Evolutionary conservation across 1,284 basidiomycete species (phyloP).

Genomic region (Tetrapyrgos nigripes): DNA sequence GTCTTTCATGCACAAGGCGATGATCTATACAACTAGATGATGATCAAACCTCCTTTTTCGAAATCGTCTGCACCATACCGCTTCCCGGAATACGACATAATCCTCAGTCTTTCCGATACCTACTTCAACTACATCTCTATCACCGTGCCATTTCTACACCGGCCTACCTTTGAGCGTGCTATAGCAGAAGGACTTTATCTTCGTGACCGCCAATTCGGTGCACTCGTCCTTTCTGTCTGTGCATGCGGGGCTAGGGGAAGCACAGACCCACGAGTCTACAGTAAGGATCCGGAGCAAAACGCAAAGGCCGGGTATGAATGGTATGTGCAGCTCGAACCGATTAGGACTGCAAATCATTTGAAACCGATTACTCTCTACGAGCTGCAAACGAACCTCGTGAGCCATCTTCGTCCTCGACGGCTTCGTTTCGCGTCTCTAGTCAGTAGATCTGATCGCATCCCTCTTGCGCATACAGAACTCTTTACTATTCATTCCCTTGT

Average conservation of each 20-base stretch:
- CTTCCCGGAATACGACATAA: neutral
- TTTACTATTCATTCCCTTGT: constrained; percentile 7
- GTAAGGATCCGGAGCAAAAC: too few species aligned
- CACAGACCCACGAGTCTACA: constrained; percentile 61
- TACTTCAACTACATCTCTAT: constrained; percentile 63
- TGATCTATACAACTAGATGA: too few species aligned
- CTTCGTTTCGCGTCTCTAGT: too few species aligned
- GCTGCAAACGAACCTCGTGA: constrained; percentile 58
- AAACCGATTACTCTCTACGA: constrained; percentile 59
- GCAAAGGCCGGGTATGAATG: too few species aligned
- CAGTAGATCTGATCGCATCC: constrained; percentile 4
- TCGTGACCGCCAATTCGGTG: constrained; percentile 59
- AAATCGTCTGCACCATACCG: too few species aligned
- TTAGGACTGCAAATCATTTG: constrained; percentile 47
- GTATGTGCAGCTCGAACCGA: constrained; percentile 61
- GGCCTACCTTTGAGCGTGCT: constrained; percentile 63
- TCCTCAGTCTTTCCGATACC: constrained; percentile 54
- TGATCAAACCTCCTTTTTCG: too few species aligned
- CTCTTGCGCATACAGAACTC: constrained; percentile 11
- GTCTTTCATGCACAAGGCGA: too few species aligned
- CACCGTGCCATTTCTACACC: constrained; percentile 66
- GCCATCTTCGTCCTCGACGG: too few species aligned
- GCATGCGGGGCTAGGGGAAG: constrained; percentile 67
- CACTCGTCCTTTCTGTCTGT: constrained; percentile 67
- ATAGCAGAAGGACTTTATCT: constrained; percentile 56